Evolutionary conservation across 495 filamentous ascomycete genomes (phyloP).

Genomic region (Amphirosellinia nigrospora): DNA sequence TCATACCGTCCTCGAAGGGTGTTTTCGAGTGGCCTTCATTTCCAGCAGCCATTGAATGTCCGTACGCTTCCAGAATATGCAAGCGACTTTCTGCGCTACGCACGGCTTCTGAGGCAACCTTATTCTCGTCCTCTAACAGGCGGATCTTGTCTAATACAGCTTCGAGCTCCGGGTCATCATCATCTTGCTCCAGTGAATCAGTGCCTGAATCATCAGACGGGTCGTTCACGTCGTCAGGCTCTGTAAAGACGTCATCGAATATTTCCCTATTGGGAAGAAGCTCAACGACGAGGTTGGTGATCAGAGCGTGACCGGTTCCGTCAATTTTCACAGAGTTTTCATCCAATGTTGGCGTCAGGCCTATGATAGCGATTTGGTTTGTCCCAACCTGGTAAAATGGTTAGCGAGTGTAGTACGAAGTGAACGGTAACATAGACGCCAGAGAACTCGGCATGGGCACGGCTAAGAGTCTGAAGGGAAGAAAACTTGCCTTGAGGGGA

Average conservation of each 20-base stretch:
- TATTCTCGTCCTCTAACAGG: constrained; percentile 35
- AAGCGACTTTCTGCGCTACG: constrained; percentile 48
- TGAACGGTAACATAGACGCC: background rate
- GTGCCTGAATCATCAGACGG: constrained; percentile 37
- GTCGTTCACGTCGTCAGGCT: constrained; percentile 51
- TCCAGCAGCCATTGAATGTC: constrained; percentile 36
- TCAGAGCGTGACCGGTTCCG: constrained; percentile 65
- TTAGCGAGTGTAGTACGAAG: background rate
- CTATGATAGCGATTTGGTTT: constrained; percentile 69
- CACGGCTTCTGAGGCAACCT: constrained; percentile 40
- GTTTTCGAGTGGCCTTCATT: constrained; percentile 32
- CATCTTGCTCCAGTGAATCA: constrained; percentile 45
- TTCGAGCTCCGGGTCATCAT: constrained; percentile 36
- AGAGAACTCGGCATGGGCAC: background rate
- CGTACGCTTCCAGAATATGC: constrained; percentile 53
- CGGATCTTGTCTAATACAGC: constrained; percentile 36
- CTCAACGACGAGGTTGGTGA: constrained; percentile 71
- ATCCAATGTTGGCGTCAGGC: constrained; percentile 68
- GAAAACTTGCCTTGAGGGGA: constrained; percentile 54
- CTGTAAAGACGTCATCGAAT: constrained; percentile 62
- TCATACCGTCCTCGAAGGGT: constrained; percentile 44
- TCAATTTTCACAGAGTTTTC: constrained; percentile 74
- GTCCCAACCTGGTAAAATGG: constrained; percentile 56
- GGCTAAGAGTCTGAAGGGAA: background rate
- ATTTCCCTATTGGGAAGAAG: constrained; percentile 64